phyloP scores from a whole-genome alignment of 2,329 filamentous ascomycete genomes.

The Ascocoryne sarcoides region DNA sequence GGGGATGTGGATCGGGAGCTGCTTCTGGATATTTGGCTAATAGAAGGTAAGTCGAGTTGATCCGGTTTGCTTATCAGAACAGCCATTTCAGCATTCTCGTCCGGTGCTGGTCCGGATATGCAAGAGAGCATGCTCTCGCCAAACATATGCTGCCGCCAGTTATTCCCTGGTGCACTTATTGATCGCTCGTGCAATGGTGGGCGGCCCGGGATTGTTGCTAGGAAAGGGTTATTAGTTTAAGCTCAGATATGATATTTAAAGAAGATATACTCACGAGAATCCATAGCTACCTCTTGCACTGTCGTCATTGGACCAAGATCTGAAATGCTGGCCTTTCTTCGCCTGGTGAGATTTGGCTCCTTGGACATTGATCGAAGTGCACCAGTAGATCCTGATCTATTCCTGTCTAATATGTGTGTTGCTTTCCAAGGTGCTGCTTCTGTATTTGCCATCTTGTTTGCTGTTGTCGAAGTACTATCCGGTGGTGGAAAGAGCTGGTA shows the following conservation, averaged over 20 bases:
- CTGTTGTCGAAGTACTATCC: conserved; percentile 15
- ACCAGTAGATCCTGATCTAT: no score
- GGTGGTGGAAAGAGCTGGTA: conserved; percentile 49
- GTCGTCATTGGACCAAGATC: conserved; percentile 61
- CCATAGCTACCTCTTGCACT: conserved; percentile 58
- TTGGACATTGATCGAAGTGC: conserved; percentile 46
- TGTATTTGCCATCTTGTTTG: background rate
- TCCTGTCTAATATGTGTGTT: background rate
- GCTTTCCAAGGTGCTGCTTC: background rate
- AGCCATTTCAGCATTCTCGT: conserved; percentile 29
- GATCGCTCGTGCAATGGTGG: conserved; percentile 57
- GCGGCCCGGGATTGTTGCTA: conserved; percentile 59
- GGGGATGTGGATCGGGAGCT: conserved; percentile 16
- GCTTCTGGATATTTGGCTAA: conserved; percentile 1
- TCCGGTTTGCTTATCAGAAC: conserved; percentile 5
- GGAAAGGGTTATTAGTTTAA: conserved; percentile 3
- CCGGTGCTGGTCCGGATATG: conserved; percentile 27
- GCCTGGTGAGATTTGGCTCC: conserved; percentile 46
- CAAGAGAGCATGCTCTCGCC: conserved; percentile 28
- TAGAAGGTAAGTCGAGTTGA: background rate
- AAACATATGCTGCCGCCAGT: conserved; percentile 38
- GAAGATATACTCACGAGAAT: conserved; percentile 51
- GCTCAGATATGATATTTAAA: background rate
- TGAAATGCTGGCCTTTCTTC: conserved; percentile 55
- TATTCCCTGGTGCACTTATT: conserved; percentile 47